Evolutionary conservation across 768 basidiomycete genomes (phyloP), one percentile per base, ranked within the genome.

Genomic region (Kwoniella mangroviensis): DNA sequence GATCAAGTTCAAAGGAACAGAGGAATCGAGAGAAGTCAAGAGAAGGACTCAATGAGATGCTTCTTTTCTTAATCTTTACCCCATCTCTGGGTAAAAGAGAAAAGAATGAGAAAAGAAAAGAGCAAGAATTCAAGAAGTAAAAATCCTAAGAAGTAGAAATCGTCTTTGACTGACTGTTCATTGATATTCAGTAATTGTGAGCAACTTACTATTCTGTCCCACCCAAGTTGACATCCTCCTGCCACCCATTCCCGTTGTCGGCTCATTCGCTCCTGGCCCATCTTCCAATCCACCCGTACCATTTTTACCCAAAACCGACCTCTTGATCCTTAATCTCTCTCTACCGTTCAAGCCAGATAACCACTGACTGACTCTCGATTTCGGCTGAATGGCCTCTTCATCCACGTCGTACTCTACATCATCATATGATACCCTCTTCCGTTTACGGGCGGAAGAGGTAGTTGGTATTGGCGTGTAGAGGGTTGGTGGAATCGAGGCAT

Each of bases 381-480:
- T 72, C 11, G 73, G 70, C 55, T 80, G 74, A 26, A 80, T 73
- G 40, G 17, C 7, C 5, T 63, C 67, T 40, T 76, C 75, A 43
- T 80, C 77, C 11, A 70, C 67, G 51, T 77, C 75, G 58, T 65
- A 78, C n/a, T 74, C 75, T 22, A 68, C 59, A 52, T 78, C 68
- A 40, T 75, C 73, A 13, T 55, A 56, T 12, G 43, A 65, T 9
- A 71, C 58, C 7, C 75, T 26, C 26, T 73, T 74, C 3, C 79
- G 63, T 49, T 80, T 80, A 17, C 67, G 54, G 15, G 22, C 26
- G 3, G 58, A 17, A 1, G 42, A 26, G 3, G 45, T 24, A 53
- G 72, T 34, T 9, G 65, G 24, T 5, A 63, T 41, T n/a, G 73
- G 63, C 2, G 62, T 41, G 17, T 62, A 65, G 4, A 66, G 45